Evolutionary conservation across 768 basidiomycete genomes (phyloP), one percentile per base, ranked within the genome.

Genomic region (Gyrodon lividus): DNA sequence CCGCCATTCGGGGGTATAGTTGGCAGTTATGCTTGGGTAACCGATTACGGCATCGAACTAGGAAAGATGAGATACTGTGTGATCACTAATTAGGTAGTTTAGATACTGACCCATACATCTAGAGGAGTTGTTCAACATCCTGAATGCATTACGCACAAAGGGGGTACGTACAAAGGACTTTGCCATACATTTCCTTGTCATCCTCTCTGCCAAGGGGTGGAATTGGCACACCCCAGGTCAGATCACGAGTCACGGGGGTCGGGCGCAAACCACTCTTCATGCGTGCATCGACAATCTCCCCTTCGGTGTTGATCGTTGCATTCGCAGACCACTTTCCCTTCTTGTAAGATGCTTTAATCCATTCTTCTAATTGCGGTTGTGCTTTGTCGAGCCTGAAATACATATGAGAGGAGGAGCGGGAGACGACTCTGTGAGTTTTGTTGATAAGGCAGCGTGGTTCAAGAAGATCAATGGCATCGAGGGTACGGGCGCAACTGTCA

Each of bases 11-110:
- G 87, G 76, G 31, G 92, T 96, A 74, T 95, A 94, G 65, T 87
- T 89, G 46, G 94, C 93, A 2, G 97, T 99, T 56, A 99, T 98
- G 70, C 95, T 97, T 3, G 90, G 86, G 70, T 99, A 99, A 51
- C 97, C 97, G 50, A 97, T 91, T 7, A 92, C 91, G 0, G 96
- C 96, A 59, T 99, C 96, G 64, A 96, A 98, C 96, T 94, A 57
- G 26, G 24, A 35, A 48, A 30, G 30, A 48, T 57, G 42, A 59
- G 39, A n/a, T 23, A 12, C 19, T n/a, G 34, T 19, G 13, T 14
- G 13, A 31, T 28, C 23, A 7, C 23, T n/a, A 13, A 13, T 28
- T 26, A 44, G 28, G 35, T 8, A 16, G 16, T 4, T 6, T 43
- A 17, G 3, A 5, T 19, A 78, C 90, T 54, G 64, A 95, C 92